Base-by-base conservation (phyloP, 2,329 filamentous ascomycete species). In the Truncatella angustata region DNA sequence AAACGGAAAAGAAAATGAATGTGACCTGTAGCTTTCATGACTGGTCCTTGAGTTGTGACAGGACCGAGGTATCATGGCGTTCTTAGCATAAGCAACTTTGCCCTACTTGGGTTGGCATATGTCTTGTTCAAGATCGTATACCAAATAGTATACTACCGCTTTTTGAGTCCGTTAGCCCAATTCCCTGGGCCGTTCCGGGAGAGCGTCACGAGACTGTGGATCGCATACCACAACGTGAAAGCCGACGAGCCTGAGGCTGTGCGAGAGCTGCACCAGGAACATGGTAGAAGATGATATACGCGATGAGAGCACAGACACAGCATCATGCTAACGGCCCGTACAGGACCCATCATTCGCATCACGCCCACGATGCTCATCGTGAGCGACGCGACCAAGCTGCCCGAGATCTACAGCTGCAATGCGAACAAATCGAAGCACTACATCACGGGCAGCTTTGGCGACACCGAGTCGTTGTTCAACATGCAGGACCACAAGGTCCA, bases 381-480 rank as follows among this genome's bases (percentile, higher is more conserved):
- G 51, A 75, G 66, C 60, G 78, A 80, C 58, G 73, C 81, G 0
- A 76, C 70, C 1, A 77, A 79, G 59, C 70, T 85, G 2, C 81
- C 81, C 0, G 71, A 74, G 12, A 76, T 85, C 23, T 85, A 84
- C 65, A 70, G 73, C 49, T 74, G 79, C 20, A 70, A 78, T 55
- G 79, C 76, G 4, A 72, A 81, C 65, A 85, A 85, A 60, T 78
- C 77, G 1, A 72, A 79, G 45, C 76, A 82, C 63, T 85, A 84
- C 60, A 79, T 83, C 53, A 78, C 79, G 0, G 80, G 80, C 18
- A 77, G 72, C 21, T 82, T 84, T 56, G 80, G 80, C 14, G 73
- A 78, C 51, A 74, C 70, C 4, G 80, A 83, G 54, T 75, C 72
- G 1, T 58, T 84, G 5, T 82, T 85, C 64, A 82, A 83, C 52